Conservation (phyloP, 805 yeast genomes). For the Schwanniomyces pseudopolymorphus region DNA sequence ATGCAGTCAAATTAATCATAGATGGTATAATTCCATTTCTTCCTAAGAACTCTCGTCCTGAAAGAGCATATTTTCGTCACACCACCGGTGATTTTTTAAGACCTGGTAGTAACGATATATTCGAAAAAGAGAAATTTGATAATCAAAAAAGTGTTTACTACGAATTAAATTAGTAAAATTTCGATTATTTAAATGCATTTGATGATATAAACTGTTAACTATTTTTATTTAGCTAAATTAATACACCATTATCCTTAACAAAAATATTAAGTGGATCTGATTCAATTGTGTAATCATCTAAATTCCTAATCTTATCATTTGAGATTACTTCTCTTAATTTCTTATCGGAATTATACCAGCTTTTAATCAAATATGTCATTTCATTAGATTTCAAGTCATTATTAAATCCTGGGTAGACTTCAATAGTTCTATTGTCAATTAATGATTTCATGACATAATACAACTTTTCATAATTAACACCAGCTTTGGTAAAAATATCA, state of each 20-base stretch:
- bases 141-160: conserved; percentile 45
- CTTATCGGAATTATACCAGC: conserved; percentile 67
- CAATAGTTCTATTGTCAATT: conserved; percentile 58
- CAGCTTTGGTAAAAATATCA: conserved; percentile 62
- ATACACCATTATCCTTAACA: conserved; percentile 16
- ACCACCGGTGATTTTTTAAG: conserved; percentile 25
- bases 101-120: conserved; percentile 18
- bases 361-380: conserved; percentile 61
- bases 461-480: conserved; percentile 61
- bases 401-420: conserved; percentile 48
- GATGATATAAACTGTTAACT: not conserved
- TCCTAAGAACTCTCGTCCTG: conserved; percentile 11
- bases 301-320: conserved; percentile 41
- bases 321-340: conserved; percentile 58
- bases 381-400: conserved; percentile 44
- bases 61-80: conserved; percentile 9
- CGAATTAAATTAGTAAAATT: conserved; percentile 29
- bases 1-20: conserved; percentile 58
- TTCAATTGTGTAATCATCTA: conserved; percentile 48
- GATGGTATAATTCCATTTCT: conserved; percentile 57
- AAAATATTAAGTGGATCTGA: conserved; percentile 53
- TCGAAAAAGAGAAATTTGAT: conserved; percentile 34
- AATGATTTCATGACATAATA: conserved; percentile 64
- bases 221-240: conserved; percentile 6
- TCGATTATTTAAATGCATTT: not conserved